Conservation (phyloP, 2,329 filamentous ascomycete genomes). For the Pyrenochaeta sp. region DNA sequence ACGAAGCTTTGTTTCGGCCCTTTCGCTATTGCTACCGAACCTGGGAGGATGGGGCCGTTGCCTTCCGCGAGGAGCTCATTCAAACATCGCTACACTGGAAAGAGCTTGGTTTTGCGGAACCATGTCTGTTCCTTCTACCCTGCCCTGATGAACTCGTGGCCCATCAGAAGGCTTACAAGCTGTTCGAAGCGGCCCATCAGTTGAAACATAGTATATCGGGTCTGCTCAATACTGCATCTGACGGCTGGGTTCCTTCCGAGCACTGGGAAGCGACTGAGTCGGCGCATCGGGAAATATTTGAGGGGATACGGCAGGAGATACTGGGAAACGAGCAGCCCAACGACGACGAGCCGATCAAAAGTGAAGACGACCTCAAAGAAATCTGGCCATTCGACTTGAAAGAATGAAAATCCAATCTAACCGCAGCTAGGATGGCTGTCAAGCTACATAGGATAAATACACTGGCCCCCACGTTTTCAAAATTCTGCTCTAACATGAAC, state of each 20-base stretch:
- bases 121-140: slow-evolving; percentile 45
- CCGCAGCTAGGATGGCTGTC: no score
- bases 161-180: slow-evolving; percentile 42
- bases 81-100: slow-evolving; percentile 49
- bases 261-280: slow-evolving; percentile 44
- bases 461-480: no score
- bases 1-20: slow-evolving; percentile 49
- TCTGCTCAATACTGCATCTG: slow-evolving; percentile 43
- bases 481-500: no score
- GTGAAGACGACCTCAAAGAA: slow-evolving; percentile 42
- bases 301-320: slow-evolving; percentile 42
- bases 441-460: no score
- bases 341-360: slow-evolving; percentile 46
- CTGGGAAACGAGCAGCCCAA: slow-evolving; percentile 37
- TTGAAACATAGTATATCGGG: slow-evolving; percentile 36
- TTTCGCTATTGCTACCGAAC: slow-evolving; percentile 53
- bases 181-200: slow-evolving; percentile 46
- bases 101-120: slow-evolving; percentile 48
- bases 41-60: slow-evolving; percentile 53
- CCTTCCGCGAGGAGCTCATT: slow-evolving; percentile 53
- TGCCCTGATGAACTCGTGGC: slow-evolving; percentile 30
- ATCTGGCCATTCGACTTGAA: slow-evolving; percentile 50
- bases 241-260: slow-evolving; percentile 50
- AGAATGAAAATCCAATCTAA: slow-evolving; percentile 8
- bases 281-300: slow-evolving; percentile 42